Base-by-base conservation (phyloP, 2,329 filamentous ascomycete species). In the Paecilomyces dactylethromorphus region DNA sequence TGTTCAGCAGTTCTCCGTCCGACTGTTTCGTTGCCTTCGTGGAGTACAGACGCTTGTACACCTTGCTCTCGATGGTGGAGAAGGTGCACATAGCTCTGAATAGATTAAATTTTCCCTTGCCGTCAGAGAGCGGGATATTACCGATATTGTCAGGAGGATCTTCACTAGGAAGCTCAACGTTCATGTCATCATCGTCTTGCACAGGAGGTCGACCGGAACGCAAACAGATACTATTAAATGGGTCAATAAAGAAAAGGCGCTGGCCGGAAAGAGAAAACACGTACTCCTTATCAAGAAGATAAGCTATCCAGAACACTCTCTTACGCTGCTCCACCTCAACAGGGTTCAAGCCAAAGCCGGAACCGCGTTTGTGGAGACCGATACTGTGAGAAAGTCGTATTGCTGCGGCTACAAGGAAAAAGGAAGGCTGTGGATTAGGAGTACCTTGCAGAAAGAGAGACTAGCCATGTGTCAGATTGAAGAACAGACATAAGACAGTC, bases 31-130 rank as follows among this genome's bases (percentile, higher is more conserved):
- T 87, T 1, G 94, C 94, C 73, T 91, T 93, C 3, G 93, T 93
- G 0, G 92, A 94, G 74, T 99, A 99, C 0, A 99, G 79, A 56
- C 87, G 86, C 76, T 90, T 96, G 80, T 99, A 97, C 0, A 99
- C 92, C 67, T 89, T 91, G 74, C 91, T 94, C 74, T 97, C 90
- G 61, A 99, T 97, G 32, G 88, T 86, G 18, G 92, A 86, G 70
- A 99, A 92, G 66, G 92, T 90, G 71, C 91, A 96, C 86, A 97
- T 92, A 45, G 92, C 83, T 32, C 92, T 84, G 80, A 99, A 99
- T 12, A 99, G 80, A 69, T 99, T 99, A 81, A 97, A 89, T 71
- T 96, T 97, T 58, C 89, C 87, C 72, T 91, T 93, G 22, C 92
- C 91, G 66, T 96, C 90, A 3, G 89, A 87, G 45, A 97, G 79